Base-by-base conservation (phyloP, 495 filamentous ascomycete species). In the Aspergillus incahuasiensis region DNA sequence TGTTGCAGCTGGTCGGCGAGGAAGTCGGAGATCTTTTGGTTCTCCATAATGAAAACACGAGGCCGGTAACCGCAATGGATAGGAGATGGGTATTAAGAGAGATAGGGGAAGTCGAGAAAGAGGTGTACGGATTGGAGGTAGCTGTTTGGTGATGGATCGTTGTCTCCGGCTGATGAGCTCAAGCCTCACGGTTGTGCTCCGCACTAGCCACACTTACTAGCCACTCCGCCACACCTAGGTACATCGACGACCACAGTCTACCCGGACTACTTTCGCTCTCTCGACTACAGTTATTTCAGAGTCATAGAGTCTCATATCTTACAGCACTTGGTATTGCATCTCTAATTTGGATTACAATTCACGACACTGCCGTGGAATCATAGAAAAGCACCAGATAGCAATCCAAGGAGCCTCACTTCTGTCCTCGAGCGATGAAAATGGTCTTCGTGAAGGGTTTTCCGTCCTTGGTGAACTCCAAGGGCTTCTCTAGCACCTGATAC, bases 21-120 rank as follows among this genome's bases (percentile, higher is more conserved):
- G 78, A 96, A 92, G 74, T 96, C 88, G 67, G 90, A 80, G 70
- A 99, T 91, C 61, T 86, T 87, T 68, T 95, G 86, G 74, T 83
- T 82, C 73, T 87, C 87, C 88, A 92, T 92, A 67, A 56, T 73
- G 67, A 63, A 59, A 56, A 61, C 21, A 46, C 56, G 24, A 43
- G 24, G 49, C 43, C 45, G 43, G 28, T 49, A 25, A 43, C 28
- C 39, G 19, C 48, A 16, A 35, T 32, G 19, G 44, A 24, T 28
- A 43, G 28, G 32, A 16, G 25, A 32, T n/a, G n/a, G 19, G 45
- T 34, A 34, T 18, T 30, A 24, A 22, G 59, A 54, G 20, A 39
- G 28, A 41, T 28, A 35, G 13, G 32, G 32, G 12, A 11, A 35
- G 21, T 40, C 51, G 48, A 50, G 20, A 28, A 28, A 4, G 25